These are phyloP conservation scores for Aspergillus fumigatiaffinis DNA, from an alignment of 2,329 filamentous ascomycete species.

Conservation along the genomic window DNA sequence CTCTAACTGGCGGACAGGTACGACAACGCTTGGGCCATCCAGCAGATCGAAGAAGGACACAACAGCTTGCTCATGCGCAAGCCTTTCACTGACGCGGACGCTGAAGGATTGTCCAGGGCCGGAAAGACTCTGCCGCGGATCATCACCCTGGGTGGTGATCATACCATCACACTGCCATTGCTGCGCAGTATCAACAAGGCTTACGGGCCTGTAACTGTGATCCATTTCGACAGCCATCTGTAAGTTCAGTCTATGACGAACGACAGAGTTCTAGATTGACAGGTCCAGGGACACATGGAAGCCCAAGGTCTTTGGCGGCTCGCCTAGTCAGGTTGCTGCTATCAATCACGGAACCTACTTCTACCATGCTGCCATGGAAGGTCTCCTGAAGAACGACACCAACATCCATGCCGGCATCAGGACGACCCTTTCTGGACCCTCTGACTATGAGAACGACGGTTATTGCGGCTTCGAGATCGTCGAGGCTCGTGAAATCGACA, in stretches of 20 bases:
- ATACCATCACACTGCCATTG: constrained; percentile 46
- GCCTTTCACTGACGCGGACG: constrained; percentile 65
- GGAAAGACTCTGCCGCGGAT: constrained; percentile 74
- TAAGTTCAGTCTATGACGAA: constrained; percentile 20
- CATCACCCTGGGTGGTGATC: constrained; percentile 63
- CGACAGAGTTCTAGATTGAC: not conserved
- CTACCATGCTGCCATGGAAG: constrained; percentile 75
- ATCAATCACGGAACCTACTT: constrained; percentile 91
- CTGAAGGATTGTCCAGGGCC: constrained; percentile 64
- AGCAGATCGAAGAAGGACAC: constrained; percentile 83
- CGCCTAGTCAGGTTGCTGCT: constrained; percentile 68
- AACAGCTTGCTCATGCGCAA: constrained; percentile 67
- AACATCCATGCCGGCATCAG: constrained; percentile 87
- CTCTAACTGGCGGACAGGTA: constrained; percentile 50
- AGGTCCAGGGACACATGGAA: constrained; percentile 56
- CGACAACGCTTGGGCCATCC: constrained; percentile 75
- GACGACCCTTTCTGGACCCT: constrained; percentile 72
- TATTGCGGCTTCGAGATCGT: constrained; percentile 82
- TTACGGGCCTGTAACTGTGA: constrained; percentile 64
- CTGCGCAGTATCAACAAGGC: constrained; percentile 58
- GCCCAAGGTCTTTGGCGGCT: constrained; percentile 82
- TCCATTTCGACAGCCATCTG: constrained; percentile 61
- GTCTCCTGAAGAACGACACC: constrained; percentile 72
- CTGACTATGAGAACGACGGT: constrained; percentile 80
- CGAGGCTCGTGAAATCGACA: constrained; percentile 69